Conservation (phyloP, 768 basidiomycete species). For the Gymnopilus junonius region DNA sequence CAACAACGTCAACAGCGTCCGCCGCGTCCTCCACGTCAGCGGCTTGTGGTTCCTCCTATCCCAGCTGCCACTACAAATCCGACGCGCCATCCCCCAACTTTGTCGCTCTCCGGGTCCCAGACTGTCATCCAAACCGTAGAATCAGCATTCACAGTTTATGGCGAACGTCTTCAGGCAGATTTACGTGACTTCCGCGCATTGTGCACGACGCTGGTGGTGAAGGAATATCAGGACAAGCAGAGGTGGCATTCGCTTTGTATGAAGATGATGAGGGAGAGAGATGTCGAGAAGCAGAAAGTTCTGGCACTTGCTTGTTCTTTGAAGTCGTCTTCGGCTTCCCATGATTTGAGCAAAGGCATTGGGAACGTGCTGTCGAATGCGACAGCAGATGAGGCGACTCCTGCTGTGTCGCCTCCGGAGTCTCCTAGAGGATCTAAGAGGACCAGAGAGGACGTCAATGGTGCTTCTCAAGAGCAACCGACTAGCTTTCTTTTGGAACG, state of each 20-base stretch:
- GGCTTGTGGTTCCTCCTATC: neutral
- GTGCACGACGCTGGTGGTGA: constrained; percentile 31
- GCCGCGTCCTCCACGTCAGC: neutral
- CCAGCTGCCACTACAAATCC: neutral
- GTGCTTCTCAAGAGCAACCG: neutral
- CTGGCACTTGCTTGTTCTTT: constrained; percentile 23
- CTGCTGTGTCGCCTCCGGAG: neutral
- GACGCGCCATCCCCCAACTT: neutral
- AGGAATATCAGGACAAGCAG: constrained; percentile 36
- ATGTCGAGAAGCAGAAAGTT: constrained; percentile 35
- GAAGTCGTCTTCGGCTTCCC: neutral
- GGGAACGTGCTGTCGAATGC: neutral
- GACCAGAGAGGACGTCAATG: neutral
- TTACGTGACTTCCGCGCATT: constrained; percentile 33
- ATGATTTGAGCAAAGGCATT: neutral
- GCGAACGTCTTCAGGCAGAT: constrained; percentile 33
- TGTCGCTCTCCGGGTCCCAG: constrained; percentile 1
- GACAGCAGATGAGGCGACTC: neutral
- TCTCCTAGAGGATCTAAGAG: constrained; percentile 4
- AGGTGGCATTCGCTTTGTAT: constrained; percentile 33
- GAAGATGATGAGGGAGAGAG: constrained; percentile 37
- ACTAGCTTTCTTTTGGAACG: no score
- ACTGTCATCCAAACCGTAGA: constrained; percentile 27
- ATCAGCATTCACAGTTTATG: constrained; percentile 31
- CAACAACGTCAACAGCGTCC: neutral